phyloP scores from a whole-genome alignment of 495 filamentous ascomycete species.

The Thermothielavioides terrestris region DNA sequence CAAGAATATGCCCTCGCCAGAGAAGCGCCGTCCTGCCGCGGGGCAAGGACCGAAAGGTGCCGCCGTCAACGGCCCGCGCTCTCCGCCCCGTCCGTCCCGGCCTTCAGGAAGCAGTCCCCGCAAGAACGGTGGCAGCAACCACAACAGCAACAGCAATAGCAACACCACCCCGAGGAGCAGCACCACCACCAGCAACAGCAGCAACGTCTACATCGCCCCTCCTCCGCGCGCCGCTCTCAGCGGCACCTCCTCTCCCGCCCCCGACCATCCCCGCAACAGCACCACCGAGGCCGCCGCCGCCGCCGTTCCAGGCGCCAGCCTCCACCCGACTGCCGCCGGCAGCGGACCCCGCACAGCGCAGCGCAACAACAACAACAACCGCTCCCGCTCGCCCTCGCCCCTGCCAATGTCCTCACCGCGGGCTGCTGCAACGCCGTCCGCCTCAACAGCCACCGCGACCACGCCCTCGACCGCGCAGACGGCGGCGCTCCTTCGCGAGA shows the following conservation, averaged over 20 bases:
- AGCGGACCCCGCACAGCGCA: neutral
- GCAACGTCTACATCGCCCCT: conserved; percentile 27
- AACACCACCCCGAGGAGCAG: conserved; percentile 9
- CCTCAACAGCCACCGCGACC: conserved; percentile 7
- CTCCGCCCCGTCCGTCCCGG: conserved; percentile 16
- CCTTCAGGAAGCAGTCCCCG: neutral
- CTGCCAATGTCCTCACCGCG: neutral
- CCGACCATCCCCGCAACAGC: conserved; percentile 18
- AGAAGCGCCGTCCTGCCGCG: conserved; percentile 3
- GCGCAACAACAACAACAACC: neutral
- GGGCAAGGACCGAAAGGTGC: neutral
- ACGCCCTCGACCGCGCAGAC: conserved; percentile 1
- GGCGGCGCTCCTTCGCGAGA: conserved; percentile 24
- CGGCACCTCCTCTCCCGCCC: conserved; percentile 27
- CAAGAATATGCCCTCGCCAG: conserved; percentile 16
- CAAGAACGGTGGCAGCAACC: neutral
- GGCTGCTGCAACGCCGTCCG: neutral
- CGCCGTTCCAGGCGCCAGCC: too few species aligned
- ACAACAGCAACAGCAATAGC: neutral
- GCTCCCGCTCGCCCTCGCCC: neutral
- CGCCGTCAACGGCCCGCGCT: neutral
- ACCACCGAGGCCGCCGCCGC: too few species aligned
- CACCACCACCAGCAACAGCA: conserved; percentile 14
- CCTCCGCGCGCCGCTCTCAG: conserved; percentile 34
- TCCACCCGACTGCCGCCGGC: too few species aligned